Evolutionary conservation across 257 asterid genomes (phyloP).

Genomic region (Paulownia fortunei): DNA sequence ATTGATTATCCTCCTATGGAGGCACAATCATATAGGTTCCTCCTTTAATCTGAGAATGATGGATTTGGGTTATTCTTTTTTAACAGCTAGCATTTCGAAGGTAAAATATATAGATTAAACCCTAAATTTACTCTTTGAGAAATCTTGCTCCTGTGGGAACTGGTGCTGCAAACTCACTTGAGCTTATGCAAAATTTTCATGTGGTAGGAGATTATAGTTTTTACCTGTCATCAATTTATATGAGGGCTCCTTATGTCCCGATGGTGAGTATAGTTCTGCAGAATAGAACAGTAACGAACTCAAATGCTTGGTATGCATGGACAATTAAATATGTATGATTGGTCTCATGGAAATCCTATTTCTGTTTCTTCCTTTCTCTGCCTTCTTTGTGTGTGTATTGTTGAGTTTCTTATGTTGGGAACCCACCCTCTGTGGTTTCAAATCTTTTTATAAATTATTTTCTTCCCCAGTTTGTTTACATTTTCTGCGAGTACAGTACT

Average conservation of each 20-base stretch:
- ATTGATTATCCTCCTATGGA: not conserved
- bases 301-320: not conserved
- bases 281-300: not conserved
- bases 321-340: not conserved
- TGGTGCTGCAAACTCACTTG: slow-evolving; percentile 16
- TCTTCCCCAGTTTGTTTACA: not conserved
- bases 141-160: not conserved
- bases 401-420: slow-evolving; percentile 19
- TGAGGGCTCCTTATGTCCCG: slow-evolving; percentile 14
- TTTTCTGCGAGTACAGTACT: slow-evolving; percentile 1
- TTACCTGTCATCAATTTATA: not conserved
- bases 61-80: not conserved
- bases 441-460: not conserved
- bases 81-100: not conserved
- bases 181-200: slow-evolving; percentile 18
- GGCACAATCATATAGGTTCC: not conserved
- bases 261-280: not conserved
- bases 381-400: not conserved
- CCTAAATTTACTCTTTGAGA: not conserved
- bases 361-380: not conserved
- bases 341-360: slow-evolving; percentile 9
- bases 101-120: not conserved
- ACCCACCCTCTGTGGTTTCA: not conserved
- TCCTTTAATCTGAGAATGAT: not conserved
- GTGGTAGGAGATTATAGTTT: not conserved